A percentile compares a stretch with the other conserved stretches of the same genome.
Evolutionary conservation across 2,329 filamentous ascomycete species (phyloP).

Genomic region (Hypoxylon sp.): DNA sequence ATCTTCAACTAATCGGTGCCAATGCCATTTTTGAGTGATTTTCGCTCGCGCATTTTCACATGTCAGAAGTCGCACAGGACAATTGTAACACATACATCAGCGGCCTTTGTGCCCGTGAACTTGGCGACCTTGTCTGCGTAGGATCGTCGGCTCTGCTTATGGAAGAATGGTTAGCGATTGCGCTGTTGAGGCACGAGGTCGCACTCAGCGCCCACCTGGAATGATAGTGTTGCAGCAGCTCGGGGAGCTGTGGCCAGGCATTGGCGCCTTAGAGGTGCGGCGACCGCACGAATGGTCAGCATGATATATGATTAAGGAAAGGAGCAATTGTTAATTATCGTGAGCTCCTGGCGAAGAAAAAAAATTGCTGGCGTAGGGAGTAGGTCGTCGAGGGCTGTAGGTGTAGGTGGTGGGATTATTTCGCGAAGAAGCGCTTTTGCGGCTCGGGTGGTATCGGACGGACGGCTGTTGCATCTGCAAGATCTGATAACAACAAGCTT

Average conservation of each 20-base stretch:
- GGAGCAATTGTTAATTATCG: constrained; percentile 15
- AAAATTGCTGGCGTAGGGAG: constrained; percentile 34
- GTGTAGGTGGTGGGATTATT: constrained; percentile 36
- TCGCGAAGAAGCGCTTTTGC: constrained; percentile 41
- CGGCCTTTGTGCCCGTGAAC: constrained; percentile 91
- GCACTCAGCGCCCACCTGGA: constrained; percentile 66
- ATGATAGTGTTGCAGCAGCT: constrained; percentile 61
- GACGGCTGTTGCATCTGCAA: constrained; percentile 41
- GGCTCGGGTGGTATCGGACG: constrained; percentile 50
- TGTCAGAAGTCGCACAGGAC: constrained; percentile 36
- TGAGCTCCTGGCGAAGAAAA: constrained; percentile 25
- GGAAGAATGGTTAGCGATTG: constrained; percentile 46
- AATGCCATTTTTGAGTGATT: constrained; percentile 56
- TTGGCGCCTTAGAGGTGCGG: constrained; percentile 80
- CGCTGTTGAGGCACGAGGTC: constrained; percentile 1
- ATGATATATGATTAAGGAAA: constrained; percentile 67
- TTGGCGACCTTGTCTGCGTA: constrained; percentile 82
- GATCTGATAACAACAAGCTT: constrained; percentile 46
- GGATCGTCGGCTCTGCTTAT: constrained; percentile 65
- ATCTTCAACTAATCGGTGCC: constrained; percentile 20
- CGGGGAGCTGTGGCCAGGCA: constrained; percentile 78
- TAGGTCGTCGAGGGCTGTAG: too few relatives aligned
- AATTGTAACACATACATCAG: constrained; percentile 74
- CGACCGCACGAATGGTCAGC: constrained; percentile 84
- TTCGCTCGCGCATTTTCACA: constrained; percentile 47